Evolutionary conservation across 345 rosid species (phyloP), one percentile per base, ranked within the genome.

Genomic region (Camelina laxa): DNA sequence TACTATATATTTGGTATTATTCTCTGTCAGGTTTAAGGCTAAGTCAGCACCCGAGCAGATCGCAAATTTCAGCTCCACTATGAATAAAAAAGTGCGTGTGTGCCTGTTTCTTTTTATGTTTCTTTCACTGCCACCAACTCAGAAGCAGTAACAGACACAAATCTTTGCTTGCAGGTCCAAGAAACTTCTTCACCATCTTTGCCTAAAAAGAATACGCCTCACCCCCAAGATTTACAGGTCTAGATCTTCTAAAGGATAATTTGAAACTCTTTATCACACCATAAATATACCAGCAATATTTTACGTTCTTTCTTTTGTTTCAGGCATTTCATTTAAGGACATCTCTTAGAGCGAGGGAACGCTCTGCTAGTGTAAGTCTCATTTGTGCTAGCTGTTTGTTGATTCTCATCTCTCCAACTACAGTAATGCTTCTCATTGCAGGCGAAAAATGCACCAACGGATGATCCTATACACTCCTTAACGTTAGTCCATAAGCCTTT

Each of bases 1-100:
- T 50, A 72, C 16, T 31, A 65, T 21, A 21, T 65, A 16, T 77
- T 31, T 64, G 39, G 8, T 33, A 53, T 61, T 17, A 33, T 69
- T 65, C 22, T 65, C 8, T 78, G 9, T 50, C 65, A 78, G 81
- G 58, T 72, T 66, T 66, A 72, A 77, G 81, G 69, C 72, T 50
- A 66, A 42, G 17, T 72, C 74, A 60, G 81, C 76, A 60, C 73
- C 81, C 2, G 73, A 78, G 53, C 42, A 66, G 42, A 60, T 60
- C 0, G 17, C 17, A 0, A 72, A 60, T 16, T 65, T 72, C 27
- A 66, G 51, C 65, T 71, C 73, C 41, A 59, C 41, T 16, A 59
- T 64, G 33, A 50, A 58, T n/a, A 65, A 51, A 57, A 30, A 15
- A 27, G 75, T 70, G 6, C 17, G 75, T 63, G 68, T 45, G 3